These are phyloP conservation scores for Aspergillus udagawae DNA, from an alignment of 2,329 filamentous ascomycete species.

Conservation along the genomic window DNA sequence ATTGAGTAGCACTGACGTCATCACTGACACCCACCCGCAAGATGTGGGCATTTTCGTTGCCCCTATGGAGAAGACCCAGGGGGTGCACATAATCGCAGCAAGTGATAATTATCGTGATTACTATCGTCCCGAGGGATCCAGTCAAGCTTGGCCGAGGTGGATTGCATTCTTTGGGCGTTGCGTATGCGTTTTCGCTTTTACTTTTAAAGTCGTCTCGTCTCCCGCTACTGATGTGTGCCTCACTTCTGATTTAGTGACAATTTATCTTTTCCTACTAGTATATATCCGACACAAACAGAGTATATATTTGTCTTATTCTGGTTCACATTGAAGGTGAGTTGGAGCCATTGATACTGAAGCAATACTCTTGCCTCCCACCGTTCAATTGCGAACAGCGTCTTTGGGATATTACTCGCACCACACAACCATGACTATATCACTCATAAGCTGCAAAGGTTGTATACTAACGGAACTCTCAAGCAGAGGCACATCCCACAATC, in stretches of 20 bases:
- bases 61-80: background rate
- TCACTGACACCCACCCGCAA: background rate
- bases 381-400: background rate
- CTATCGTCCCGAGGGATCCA: background rate
- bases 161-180: background rate
- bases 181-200: background rate
- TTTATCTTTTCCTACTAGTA: background rate
- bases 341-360: background rate
- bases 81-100: background rate
- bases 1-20: constrained; percentile 10
- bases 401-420: background rate
- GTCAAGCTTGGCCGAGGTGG: background rate
- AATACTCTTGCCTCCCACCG: background rate
- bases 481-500: background rate
- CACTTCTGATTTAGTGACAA: background rate
- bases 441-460: background rate
- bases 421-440: background rate
- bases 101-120: background rate
- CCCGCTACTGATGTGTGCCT: background rate
- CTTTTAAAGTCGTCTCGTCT: background rate
- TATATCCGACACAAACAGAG: background rate
- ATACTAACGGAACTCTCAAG: background rate
- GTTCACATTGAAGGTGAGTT: background rate
- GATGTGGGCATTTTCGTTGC: background rate
- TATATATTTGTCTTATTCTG: background rate